Conservation (phyloP, 441 rosid genomes). For the Cnidoscolus chayamansa region DNA sequence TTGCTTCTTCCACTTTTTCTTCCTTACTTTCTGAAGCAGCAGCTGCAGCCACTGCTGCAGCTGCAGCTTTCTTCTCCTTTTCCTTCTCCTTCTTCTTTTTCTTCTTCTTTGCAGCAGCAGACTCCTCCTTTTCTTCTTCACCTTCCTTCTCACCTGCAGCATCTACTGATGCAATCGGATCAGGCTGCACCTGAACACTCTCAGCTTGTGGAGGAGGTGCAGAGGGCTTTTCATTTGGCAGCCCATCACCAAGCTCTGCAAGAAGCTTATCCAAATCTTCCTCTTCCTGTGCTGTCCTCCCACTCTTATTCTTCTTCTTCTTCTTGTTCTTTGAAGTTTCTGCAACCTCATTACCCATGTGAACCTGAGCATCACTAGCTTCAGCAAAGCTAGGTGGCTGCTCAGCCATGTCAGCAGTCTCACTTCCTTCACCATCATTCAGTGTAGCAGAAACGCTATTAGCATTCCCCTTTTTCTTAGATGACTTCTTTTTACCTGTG, state of each 20-base stretch:
- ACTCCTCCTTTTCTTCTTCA: conserved; percentile 68
- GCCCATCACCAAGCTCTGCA: conserved; percentile 75
- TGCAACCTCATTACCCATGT: conserved; percentile 42
- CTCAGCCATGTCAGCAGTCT: conserved; percentile 30
- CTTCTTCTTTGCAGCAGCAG: conserved; percentile 90
- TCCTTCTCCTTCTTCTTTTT: conserved; percentile 90
- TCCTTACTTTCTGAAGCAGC: conserved; percentile 47
- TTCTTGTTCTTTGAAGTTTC: conserved; percentile 79
- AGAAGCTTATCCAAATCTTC: conserved; percentile 92
- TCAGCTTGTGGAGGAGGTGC: conserved; percentile 44
- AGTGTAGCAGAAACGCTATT: conserved; percentile 32
- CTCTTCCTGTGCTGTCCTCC: conserved; percentile 90
- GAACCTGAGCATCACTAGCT: conserved; percentile 27
- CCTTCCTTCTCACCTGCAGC: conserved; percentile 59
- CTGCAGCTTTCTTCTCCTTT: conserved; percentile 73
- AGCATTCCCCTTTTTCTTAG: conserved; percentile 58
- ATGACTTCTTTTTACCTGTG: conserved; percentile 74
- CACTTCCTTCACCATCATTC: conserved; percentile 34
- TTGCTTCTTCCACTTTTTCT: conserved; percentile 49
- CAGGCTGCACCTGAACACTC: conserved; percentile 47
- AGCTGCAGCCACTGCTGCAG: conserved; percentile 26
- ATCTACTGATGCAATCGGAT: conserved; percentile 38
- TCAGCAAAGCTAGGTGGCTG: conserved; percentile 22
- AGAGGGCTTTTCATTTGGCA: conserved; percentile 39
- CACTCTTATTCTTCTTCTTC: conserved; percentile 78